Conservation (phyloP, 192 early-diverging fungal species). For the Gamsiella multidivaricata region DNA sequence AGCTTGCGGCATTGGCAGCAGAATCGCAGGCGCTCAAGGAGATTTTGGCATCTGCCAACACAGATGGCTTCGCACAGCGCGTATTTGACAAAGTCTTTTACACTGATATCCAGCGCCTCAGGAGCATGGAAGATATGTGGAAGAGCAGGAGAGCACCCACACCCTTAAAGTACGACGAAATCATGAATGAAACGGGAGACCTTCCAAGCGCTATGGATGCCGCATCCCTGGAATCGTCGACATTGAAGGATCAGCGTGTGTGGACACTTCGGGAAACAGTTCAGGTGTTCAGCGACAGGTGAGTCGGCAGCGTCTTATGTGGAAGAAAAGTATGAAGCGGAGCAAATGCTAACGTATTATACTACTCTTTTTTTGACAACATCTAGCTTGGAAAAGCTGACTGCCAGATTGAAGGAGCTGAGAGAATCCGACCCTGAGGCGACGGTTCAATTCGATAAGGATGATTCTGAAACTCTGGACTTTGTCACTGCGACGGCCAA, state of each 20-base stretch:
- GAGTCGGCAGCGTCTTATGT: no score
- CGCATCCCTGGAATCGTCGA: constrained; percentile 6
- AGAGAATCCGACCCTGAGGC: constrained; percentile 61
- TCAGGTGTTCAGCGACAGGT: constrained; percentile 80
- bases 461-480: constrained; percentile 88
- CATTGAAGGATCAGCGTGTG: constrained; percentile 73
- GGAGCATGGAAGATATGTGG: constrained; percentile 93
- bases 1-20: constrained; percentile 75
- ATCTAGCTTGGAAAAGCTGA: constrained; percentile 64
- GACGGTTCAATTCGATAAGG: constrained; percentile 91
- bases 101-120: constrained; percentile 81
- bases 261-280: constrained; percentile 80
- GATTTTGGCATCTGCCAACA: constrained; percentile 72
- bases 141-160: constrained; percentile 74
- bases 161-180: constrained; percentile 68
- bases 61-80: constrained; percentile 64
- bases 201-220: constrained; percentile 25
- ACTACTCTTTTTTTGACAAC: background rate
- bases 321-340: no score
- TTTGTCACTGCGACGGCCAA: constrained; percentile 97
- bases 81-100: constrained; percentile 88
- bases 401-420: constrained; percentile 56
- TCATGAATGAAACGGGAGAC: constrained; percentile 22
- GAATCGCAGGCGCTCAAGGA: constrained; percentile 79
- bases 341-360: no score